Evolutionary conservation across 306 rosid genomes (phyloP).

Genomic region (Parietaria judaica): DNA sequence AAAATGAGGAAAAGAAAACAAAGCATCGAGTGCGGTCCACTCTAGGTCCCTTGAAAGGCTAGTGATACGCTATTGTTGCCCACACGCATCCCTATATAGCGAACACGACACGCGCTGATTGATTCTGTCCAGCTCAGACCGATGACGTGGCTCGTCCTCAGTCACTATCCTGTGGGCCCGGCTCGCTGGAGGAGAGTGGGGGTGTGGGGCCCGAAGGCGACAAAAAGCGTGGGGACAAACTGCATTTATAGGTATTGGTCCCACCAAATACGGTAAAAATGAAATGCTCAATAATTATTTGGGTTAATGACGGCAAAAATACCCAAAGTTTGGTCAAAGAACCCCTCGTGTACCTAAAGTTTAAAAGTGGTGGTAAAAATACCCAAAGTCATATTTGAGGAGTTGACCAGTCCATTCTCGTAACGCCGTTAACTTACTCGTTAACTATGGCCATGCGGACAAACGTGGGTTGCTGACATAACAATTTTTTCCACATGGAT

Average conservation of each 20-base stretch:
- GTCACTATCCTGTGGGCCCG: conserved; percentile 8
- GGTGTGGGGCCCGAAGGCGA: not conserved
- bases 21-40: not conserved
- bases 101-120: not conserved
- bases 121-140: conserved; percentile 1
- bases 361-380: too few species aligned
- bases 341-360: too few species aligned
- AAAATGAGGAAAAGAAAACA: not conserved
- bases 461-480: too few species aligned
- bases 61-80: not conserved
- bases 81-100: not conserved
- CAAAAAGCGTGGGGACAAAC: conserved; percentile 7
- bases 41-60: not conserved
- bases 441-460: too few species aligned
- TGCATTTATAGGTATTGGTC: conserved; percentile 7
- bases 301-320: too few species aligned
- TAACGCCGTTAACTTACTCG: too few species aligned
- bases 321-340: too few species aligned
- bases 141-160: conserved; percentile 4
- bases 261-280: not conserved
- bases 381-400: too few species aligned
- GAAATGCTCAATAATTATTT: too few species aligned
- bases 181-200: too few species aligned
- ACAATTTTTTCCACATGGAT: too few species aligned
- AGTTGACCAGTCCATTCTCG: too few species aligned